phyloP scores from a whole-genome alignment of 129 eudicot genomes.

The Escallonia herrerae region DNA sequence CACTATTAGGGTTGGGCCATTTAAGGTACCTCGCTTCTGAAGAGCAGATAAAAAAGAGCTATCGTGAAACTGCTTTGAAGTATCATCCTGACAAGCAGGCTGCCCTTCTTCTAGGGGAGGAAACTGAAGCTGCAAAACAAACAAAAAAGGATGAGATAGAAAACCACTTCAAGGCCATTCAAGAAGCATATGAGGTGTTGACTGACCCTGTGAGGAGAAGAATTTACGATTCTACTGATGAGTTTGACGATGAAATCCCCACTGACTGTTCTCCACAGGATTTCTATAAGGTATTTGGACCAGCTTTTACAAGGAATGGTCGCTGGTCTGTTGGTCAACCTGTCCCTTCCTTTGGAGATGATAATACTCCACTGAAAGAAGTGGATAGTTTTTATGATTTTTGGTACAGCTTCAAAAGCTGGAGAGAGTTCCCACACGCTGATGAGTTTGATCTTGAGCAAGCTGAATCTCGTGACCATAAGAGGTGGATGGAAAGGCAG shows the following conservation, averaged over 20 bases:
- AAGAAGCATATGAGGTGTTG: constrained; percentile 84
- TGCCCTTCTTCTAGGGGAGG: constrained; percentile 66
- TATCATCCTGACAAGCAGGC: constrained; percentile 97
- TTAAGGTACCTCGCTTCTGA: constrained; percentile 90
- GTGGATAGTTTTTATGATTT: constrained; percentile 78
- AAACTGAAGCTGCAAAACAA: constrained; percentile 73
- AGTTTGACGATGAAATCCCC: constrained; percentile 93
- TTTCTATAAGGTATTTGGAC: constrained; percentile 85
- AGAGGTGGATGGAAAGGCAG: constrained; percentile 99
- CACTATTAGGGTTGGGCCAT: constrained; percentile 78
- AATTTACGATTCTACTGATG: constrained; percentile 85
- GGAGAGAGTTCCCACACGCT: constrained; percentile 95
- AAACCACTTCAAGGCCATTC: constrained; percentile 77
- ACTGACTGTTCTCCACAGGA: constrained; percentile 81
- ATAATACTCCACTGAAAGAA: constrained; percentile 47
- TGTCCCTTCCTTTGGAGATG: constrained; percentile 73
- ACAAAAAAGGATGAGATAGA: constrained; percentile 86
- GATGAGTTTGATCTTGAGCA: constrained; percentile 94
- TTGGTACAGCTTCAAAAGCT: constrained; percentile 86
- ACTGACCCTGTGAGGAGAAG: constrained; percentile 85
- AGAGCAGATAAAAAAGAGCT: constrained; percentile 74
- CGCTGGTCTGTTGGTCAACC: constrained; percentile 94
- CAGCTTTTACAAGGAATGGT: constrained; percentile 87
- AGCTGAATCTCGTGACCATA: constrained; percentile 94
- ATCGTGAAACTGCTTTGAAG: constrained; percentile 82